Conservation (phyloP, 2,329 filamentous ascomycete genomes). For the Neobulgaria alba region DNA sequence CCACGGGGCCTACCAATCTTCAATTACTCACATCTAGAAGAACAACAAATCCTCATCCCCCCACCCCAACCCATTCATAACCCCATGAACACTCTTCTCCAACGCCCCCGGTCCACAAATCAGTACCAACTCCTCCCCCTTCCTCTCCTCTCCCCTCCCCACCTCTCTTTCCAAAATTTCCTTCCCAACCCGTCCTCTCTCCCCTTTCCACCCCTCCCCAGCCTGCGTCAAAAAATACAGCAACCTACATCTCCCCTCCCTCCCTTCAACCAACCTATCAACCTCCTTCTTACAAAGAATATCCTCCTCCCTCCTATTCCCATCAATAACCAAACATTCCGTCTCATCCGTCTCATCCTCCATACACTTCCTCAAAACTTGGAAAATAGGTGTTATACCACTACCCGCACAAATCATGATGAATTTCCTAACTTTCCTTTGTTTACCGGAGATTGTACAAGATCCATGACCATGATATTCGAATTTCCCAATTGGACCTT, state of each 20-base stretch:
- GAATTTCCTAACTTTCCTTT: constrained; percentile 55
- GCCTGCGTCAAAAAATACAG: constrained; percentile 59
- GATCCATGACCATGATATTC: constrained; percentile 62
- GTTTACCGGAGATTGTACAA: constrained; percentile 50
- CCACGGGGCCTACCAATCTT: no score
- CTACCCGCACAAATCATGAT: constrained; percentile 83
- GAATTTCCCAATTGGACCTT: constrained; percentile 81
- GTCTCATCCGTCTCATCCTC: constrained; percentile 55
- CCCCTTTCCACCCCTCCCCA: constrained; percentile 56
- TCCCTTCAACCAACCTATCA: constrained; percentile 48
- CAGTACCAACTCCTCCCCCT: constrained; percentile 55
- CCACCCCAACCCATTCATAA: constrained; percentile 59
- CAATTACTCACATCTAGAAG: no score
- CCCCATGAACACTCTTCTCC: constrained; percentile 56
- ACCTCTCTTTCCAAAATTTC: constrained; percentile 54
- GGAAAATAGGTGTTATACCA: constrained; percentile 89
- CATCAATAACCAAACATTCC: constrained; percentile 64
- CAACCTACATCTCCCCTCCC: constrained; percentile 51
- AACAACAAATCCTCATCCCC: constrained; percentile 63
- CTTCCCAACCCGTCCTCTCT: constrained; percentile 56
- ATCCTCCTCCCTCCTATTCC: constrained; percentile 69
- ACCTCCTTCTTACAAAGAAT: constrained; percentile 73
- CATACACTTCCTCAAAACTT: constrained; percentile 69
- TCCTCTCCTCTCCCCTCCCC: constrained; percentile 30
- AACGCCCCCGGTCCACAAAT: constrained; percentile 72